Conservation (phyloP, 2,329 filamentous ascomycete genomes). For the Neopestalotiopsis sp. region DNA sequence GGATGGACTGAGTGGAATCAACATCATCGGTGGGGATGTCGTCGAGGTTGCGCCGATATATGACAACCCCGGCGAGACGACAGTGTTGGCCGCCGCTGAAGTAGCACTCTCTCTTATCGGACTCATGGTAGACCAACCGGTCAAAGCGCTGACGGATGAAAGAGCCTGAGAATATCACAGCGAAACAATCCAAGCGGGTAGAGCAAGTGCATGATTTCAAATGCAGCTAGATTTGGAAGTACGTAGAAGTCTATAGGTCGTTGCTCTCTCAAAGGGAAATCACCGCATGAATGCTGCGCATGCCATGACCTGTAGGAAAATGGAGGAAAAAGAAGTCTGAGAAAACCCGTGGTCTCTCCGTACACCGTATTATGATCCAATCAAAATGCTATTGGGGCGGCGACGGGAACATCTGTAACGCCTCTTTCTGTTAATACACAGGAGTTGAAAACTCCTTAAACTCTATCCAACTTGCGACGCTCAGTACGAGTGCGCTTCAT, state of each 20-base stretch:
- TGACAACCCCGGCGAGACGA: slow-evolving; percentile 75
- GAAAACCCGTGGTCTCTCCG: slow-evolving; percentile 23
- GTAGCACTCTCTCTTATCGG: slow-evolving; percentile 76
- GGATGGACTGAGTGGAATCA: slow-evolving; percentile 72
- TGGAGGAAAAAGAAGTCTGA: slow-evolving; percentile 18
- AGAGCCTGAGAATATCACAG: not conserved
- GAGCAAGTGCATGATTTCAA: not conserved
- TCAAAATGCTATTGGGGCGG: slow-evolving; percentile 14
- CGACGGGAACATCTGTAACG: not conserved
- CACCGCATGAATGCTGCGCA: slow-evolving; percentile 9
- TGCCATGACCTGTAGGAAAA: slow-evolving; percentile 16
- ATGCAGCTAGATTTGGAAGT: slow-evolving; percentile 13
- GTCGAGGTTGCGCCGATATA: slow-evolving; percentile 82
- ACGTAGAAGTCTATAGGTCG: slow-evolving; percentile 12
- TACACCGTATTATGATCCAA: slow-evolving; percentile 32
- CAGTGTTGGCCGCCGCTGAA: slow-evolving; percentile 75
- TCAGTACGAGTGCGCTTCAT: slow-evolving; percentile 90
- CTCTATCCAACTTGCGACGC: slow-evolving; percentile 81
- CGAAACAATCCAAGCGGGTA: not conserved
- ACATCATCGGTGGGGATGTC: slow-evolving; percentile 79
- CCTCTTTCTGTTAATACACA: slow-evolving; percentile 26
- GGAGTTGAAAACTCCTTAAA: slow-evolving; percentile 42
- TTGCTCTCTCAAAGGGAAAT: slow-evolving; percentile 2
- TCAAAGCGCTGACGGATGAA: slow-evolving; percentile 17
- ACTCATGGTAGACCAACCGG: slow-evolving; percentile 57